phyloP scores from a whole-genome alignment of 2,329 filamentous ascomycete species.

The Penicillium corylophilum region DNA sequence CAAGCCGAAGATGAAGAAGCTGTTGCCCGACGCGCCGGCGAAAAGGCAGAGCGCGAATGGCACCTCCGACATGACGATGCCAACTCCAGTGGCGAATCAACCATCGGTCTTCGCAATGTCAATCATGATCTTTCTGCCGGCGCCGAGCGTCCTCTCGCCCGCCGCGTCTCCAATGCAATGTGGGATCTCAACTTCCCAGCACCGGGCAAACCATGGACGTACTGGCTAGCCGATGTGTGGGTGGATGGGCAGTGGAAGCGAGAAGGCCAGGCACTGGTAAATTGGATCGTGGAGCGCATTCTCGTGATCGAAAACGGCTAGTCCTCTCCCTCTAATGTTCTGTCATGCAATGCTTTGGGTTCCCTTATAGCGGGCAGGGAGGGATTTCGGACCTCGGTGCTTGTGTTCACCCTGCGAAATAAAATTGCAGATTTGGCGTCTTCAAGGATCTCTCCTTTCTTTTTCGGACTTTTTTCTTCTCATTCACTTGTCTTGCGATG shows the following conservation, averaged over 20 bases:
- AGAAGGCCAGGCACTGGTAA: conserved; percentile 41
- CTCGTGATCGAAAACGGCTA: conserved; percentile 37
- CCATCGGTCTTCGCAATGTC: conserved; percentile 22
- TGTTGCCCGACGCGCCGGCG: conserved; percentile 66
- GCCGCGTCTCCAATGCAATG: conserved; percentile 20
- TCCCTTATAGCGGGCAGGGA: not conserved
- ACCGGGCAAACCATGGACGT: conserved; percentile 28
- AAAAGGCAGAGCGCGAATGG: conserved; percentile 72
- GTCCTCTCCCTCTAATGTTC: not conserved
- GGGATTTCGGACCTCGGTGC: not conserved
- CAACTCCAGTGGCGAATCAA: conserved; percentile 10
- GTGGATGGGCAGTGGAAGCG: conserved; percentile 41
- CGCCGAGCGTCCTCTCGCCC: conserved; percentile 14
- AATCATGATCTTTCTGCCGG: conserved; percentile 29
- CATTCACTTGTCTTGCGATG: conserved; percentile 5
- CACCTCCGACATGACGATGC: conserved; percentile 58
- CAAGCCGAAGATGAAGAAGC: conserved; percentile 70
- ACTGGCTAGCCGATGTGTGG: conserved; percentile 41
- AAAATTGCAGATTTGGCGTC: conserved; percentile 4
- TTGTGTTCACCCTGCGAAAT: not conserved
- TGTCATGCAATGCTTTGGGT: not conserved
- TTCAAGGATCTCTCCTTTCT: not conserved
- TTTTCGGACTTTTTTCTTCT: not conserved
- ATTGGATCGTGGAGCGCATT: conserved; percentile 43
- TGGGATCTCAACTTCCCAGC: conserved; percentile 26